Evolutionary conservation across 2,329 filamentous ascomycete species (phyloP), one percentile per base, ranked within the genome.

Genomic region (Orbilia brochopaga): DNA sequence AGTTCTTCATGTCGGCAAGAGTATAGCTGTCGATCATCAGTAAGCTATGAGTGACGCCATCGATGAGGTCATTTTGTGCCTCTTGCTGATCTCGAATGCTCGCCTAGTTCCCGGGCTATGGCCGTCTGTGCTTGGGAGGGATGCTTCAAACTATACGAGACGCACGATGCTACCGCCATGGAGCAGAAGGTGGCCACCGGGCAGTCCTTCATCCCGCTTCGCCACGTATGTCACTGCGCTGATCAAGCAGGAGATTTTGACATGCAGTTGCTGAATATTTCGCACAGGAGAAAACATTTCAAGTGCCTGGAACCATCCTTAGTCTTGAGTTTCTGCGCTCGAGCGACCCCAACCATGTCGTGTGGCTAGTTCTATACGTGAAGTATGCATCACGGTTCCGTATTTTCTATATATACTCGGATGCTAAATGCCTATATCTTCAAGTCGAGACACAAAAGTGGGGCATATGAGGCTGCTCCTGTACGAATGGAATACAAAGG

Each of bases 21-120:
- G 90, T 83, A 82, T 96, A 64, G 87, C 90, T 13, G 85, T 96
- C 46, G 92, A 97, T 77, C 90, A 90, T 13, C 87, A 86, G 79
- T 91, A 85, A 65, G 84, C 83, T 11, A 27, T 42, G n/a, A n/a
- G n/a, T n/a, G n/a, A n/a, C n/a, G n/a, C n/a, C n/a, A 51, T 35
- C 17, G 19, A 32, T 32, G 11, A 10, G n/a, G n/a, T n/a, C n/a
- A n/a, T n/a, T n/a, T n/a, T n/a, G 3, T 40, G 37, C 10, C n/a
- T 2, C 17, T 30, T 17, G 24, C 57, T 69, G 35, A 69, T 17
- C 5, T 2, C 21, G 19, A 35, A 7, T 24, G 40, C 44, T 10
- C 35, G 27, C 19, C 19, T 56, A 79, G 78, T 40, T 78, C 77
- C 54, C 76, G 78, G 58, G 76, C 75, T 27, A 74, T 77, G 58